phyloP scores from a whole-genome alignment of 768 basidiomycete species.

The Suillus discolor region DNA sequence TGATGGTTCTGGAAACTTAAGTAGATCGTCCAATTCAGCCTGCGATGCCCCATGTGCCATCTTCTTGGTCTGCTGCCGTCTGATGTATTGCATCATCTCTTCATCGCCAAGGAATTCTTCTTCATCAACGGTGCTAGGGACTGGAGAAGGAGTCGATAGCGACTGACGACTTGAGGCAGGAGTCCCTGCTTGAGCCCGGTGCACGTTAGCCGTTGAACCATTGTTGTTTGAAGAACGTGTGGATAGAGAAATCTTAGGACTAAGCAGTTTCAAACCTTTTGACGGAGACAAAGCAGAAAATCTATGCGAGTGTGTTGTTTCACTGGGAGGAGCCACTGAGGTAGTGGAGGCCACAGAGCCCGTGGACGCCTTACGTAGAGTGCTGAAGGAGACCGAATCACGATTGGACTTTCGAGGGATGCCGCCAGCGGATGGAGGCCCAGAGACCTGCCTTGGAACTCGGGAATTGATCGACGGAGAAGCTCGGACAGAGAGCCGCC shows the following conservation, averaged over 20 bases:
- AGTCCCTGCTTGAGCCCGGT: conserved; percentile 56
- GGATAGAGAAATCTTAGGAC: conserved; percentile 71
- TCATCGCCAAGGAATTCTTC: conserved; percentile 91
- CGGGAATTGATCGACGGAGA: conserved; percentile 68
- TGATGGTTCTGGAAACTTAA: conserved; percentile 91
- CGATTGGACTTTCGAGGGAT: conserved; percentile 69
- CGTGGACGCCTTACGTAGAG: conserved; percentile 81
- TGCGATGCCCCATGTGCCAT: conserved; percentile 81
- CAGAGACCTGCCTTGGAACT: conserved; percentile 65
- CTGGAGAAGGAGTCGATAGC: conserved; percentile 83
- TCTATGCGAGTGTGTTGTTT: conserved; percentile 47
- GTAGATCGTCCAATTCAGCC: conserved; percentile 83
- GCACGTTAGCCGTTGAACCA: conserved; percentile 42
- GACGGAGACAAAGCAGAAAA: conserved; percentile 87
- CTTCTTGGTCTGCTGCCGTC: conserved; percentile 87
- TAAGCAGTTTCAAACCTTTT: conserved; percentile 78
- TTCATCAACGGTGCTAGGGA: conserved; percentile 75
- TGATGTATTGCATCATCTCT: conserved; percentile 95
- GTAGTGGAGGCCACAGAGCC: conserved; percentile 74
- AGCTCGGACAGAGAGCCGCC: conserved; percentile 59
- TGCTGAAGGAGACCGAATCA: conserved; percentile 78
- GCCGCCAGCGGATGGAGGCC: conserved; percentile 44
- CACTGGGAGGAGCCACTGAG: conserved; percentile 49
- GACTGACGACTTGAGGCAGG: conserved; percentile 77
- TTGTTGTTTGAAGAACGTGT: conserved; percentile 53